Evolutionary conservation across 2,329 filamentous ascomycete species (phyloP), one percentile per base, ranked within the genome.

Genomic region (Blumeria hordei): DNA sequence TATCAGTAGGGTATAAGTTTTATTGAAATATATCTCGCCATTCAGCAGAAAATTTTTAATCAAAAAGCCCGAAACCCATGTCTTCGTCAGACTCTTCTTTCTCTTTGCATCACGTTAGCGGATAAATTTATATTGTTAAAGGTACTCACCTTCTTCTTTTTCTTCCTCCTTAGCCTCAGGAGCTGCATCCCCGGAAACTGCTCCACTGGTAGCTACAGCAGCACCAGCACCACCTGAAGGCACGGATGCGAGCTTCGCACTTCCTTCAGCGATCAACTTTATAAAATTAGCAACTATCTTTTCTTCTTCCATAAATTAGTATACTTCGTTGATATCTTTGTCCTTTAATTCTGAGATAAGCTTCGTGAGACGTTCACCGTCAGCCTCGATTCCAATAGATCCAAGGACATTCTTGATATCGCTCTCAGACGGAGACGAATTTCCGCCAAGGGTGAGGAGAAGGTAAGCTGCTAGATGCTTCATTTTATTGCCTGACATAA

Each of bases 381-480:
- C 92, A 64, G 85, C 84, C 75, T 98, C 92, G 64, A 95, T 88
- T 67, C 92, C 92, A 69, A 96, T 92, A 64, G 90, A 85, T 68
- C 81, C 80, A 70, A 98, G 86, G 67, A 98, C 88, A 60, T 68
- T 70, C 77, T 85, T 92, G 79, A 98, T 74, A 70, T 96, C 88
- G 63, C 72, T 71, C 67, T 85, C 86, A 62, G 85, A 88, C 66
- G 92, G 92, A 62, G 81, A 80, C 75, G 78, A 71, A 80, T 95
- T 96, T 75, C 92, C 92, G 71, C 79, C 90, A 66, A 96, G 84
- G 75, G 76, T 74, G 72, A 96, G 86, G 70, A 98, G 90, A 69
- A 98, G 88, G 81, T 94, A 96, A 71, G 92, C 90, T 71, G 92
- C 92, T 77, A 98, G 84, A 77, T 96, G 83, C 88, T 98, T 96